These are phyloP conservation scores for Tarenaya hassleriana DNA, from an alignment of 345 rosid genomes.

Conservation along the genomic window DNA sequence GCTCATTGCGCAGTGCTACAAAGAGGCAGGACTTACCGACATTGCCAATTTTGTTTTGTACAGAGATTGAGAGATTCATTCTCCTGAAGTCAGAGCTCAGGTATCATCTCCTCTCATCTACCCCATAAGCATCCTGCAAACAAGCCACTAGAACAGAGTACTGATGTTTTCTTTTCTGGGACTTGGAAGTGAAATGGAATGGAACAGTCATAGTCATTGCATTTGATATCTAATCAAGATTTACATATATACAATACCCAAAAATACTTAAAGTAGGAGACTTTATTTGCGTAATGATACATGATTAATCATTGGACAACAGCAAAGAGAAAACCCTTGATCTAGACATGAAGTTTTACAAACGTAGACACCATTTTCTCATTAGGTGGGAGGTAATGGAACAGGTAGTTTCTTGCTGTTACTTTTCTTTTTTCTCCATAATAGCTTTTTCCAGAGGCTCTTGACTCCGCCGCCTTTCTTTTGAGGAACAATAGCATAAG, in stretches of 20 bases:
- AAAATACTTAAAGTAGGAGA: constrained; percentile 5
- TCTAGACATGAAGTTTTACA: constrained; percentile 14
- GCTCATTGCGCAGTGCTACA: constrained; percentile 56
- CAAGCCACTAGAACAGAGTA: constrained; percentile 12
- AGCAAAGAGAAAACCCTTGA: constrained; percentile 4
- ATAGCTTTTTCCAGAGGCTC: constrained; percentile 64
- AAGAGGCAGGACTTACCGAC: constrained; percentile 61
- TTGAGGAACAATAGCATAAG: constrained; percentile 54
- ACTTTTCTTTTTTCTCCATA: constrained; percentile 52
- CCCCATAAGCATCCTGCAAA: constrained; percentile 7
- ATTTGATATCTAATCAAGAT: constrained; percentile 16
- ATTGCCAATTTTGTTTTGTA: constrained; percentile 50
- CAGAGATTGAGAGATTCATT: constrained; percentile 38
- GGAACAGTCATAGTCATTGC: constrained; percentile 14
- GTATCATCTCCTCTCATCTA: too few species aligned
- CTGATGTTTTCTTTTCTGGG: constrained; percentile 22
- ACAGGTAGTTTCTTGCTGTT: constrained; percentile 37
- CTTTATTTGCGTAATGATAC: constrained; percentile 16
- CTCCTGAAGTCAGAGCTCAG: background rate
- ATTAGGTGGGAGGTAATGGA: constrained; percentile 27
- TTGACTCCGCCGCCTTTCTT: constrained; percentile 38
- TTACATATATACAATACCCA: constrained; percentile 21
- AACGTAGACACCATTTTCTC: constrained; percentile 20
- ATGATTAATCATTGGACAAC: background rate
- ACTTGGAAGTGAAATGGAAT: constrained; percentile 15